phyloP scores from a whole-genome alignment of 2,329 filamentous ascomycete species.

The Venturia aucupariae region DNA sequence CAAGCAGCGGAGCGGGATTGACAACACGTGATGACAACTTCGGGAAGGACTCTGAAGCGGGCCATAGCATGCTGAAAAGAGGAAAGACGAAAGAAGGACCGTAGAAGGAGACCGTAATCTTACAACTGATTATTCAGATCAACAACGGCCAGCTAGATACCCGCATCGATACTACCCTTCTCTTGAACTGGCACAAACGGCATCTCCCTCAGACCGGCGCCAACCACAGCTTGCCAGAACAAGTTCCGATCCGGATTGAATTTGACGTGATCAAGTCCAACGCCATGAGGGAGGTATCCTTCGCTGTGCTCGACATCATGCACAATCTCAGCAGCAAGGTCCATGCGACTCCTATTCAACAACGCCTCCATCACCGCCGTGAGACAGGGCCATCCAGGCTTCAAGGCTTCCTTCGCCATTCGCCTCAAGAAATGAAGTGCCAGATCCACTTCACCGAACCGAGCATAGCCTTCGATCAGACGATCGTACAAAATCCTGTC shows the following conservation, averaged over 20 bases:
- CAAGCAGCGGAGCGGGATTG: too few species aligned
- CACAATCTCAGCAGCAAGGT: slow-evolving; percentile 27
- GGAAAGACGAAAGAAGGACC: background rate
- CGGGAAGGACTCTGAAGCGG: background rate
- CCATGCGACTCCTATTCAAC: slow-evolving; percentile 27
- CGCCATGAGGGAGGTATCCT: background rate
- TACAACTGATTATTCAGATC: background rate
- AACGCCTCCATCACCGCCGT: slow-evolving; percentile 30
- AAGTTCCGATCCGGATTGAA: background rate
- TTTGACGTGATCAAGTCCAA: background rate
- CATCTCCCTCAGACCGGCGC: background rate
- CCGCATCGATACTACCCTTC: background rate
- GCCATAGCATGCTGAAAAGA: background rate
- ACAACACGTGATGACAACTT: background rate
- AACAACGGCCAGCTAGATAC: background rate
- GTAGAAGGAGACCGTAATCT: background rate
- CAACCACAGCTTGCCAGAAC: slow-evolving; percentile 3
- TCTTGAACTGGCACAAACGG: background rate
- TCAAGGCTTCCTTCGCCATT: slow-evolving; percentile 31
- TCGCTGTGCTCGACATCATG: slow-evolving; percentile 24
- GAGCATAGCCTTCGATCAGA: slow-evolving; percentile 58
- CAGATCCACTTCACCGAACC: slow-evolving; percentile 39
- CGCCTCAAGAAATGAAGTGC: slow-evolving; percentile 34
- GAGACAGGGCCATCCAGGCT: slow-evolving; percentile 35
- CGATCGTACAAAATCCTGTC: slow-evolving; percentile 61